phyloP scores from a whole-genome alignment of 306 rosid species.

The Spatholobus suberectus region DNA sequence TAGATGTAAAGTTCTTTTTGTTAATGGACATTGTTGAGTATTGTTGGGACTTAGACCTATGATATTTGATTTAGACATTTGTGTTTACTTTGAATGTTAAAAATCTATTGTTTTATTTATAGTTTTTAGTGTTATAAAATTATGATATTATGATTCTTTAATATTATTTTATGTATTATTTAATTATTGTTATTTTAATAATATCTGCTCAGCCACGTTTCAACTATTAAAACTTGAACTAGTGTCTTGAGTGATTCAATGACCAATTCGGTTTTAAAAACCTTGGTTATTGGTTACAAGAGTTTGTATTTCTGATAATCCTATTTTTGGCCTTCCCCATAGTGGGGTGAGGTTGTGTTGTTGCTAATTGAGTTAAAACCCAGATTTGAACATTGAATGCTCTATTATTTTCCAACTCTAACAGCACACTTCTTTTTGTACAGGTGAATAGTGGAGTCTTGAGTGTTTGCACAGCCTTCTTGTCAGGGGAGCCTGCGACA shows the following conservation, averaged over 20 bases:
- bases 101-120: neutral
- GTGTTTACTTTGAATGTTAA: neutral
- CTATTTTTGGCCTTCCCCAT: too few species aligned
- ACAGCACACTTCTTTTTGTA: conserved; percentile 26
- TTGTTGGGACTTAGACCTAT: neutral
- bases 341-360: too few species aligned
- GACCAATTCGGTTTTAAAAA: neutral
- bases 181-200: too few species aligned
- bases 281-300: neutral
- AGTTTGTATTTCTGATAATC: neutral
- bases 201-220: too few species aligned
- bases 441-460: conserved; percentile 98
- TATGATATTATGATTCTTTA: too few species aligned
- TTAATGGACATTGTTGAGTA: neutral
- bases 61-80: neutral
- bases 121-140: neutral
- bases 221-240: too few species aligned
- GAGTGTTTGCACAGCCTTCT: conserved; percentile 97
- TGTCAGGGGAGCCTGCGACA: conserved; percentile 97
- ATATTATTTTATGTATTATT: too few species aligned
- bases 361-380: neutral
- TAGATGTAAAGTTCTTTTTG: neutral
- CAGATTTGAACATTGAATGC: neutral
- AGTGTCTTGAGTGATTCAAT: neutral
- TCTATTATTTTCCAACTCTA: conserved; percentile 24